phyloP scores from a whole-genome alignment of 169 alveolate species.

The Babesia bigemina region DNA sequence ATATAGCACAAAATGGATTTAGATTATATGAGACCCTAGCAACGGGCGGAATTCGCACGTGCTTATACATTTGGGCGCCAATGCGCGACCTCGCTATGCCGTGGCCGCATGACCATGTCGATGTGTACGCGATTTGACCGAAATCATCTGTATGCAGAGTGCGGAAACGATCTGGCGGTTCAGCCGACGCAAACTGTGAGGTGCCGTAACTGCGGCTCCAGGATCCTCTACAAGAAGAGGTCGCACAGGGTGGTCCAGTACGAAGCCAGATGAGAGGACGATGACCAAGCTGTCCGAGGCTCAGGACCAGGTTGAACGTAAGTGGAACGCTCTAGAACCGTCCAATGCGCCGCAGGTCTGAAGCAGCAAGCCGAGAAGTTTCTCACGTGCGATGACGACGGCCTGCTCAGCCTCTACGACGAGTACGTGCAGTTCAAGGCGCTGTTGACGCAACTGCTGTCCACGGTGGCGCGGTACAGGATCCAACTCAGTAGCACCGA shows the following conservation, averaged over 20 bases:
- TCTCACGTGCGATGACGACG: constrained; percentile 34
- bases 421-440: constrained; percentile 41
- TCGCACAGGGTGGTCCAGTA: constrained; percentile 75
- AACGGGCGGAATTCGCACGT: too few relatives aligned
- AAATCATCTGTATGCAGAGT: constrained; percentile 60
- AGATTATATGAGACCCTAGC: too few relatives aligned
- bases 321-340: not conserved
- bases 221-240: constrained; percentile 81
- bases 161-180: constrained; percentile 83
- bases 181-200: constrained; percentile 85
- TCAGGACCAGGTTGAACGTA: constrained; percentile 40
- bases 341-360: constrained; percentile 10
- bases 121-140: not conserved
- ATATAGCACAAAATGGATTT: too few relatives aligned
- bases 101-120: not conserved
- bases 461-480: constrained; percentile 45
- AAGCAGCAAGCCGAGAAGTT: constrained; percentile 35
- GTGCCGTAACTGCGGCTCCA: constrained; percentile 85
- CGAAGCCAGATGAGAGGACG: constrained; percentile 60
- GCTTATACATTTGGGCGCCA: too few relatives aligned
- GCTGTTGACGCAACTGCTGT: constrained; percentile 28
- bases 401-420: constrained; percentile 1
- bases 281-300: constrained; percentile 62
- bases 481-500: constrained; percentile 37
- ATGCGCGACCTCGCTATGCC: too few relatives aligned